Evolutionary conservation across 306 rosid species (phyloP).

Genomic region (Nissolia schottii): DNA sequence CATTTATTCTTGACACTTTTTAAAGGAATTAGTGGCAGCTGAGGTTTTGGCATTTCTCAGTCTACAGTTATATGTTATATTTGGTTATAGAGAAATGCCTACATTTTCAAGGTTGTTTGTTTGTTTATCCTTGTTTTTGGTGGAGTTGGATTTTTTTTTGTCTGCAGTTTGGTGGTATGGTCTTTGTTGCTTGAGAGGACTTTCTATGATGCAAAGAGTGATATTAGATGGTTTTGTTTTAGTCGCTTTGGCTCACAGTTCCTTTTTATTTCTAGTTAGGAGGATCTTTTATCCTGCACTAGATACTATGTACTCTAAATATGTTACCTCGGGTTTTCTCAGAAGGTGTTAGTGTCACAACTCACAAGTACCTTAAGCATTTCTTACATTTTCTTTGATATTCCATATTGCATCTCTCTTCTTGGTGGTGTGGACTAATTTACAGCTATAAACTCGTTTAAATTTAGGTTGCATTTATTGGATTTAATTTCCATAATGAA

Average conservation of each 20-base stretch:
- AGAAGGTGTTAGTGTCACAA: background rate
- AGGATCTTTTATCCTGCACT: background rate
- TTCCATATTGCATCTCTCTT: conserved; percentile 5
- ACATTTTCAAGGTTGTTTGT: background rate
- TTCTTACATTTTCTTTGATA: background rate
- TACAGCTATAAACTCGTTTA: background rate
- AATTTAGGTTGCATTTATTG: background rate
- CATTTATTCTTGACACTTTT: background rate
- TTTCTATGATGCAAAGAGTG: background rate
- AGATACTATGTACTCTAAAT: background rate
- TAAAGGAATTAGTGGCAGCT: background rate
- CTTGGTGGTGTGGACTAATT: background rate
- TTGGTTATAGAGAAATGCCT: background rate
- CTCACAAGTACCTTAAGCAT: background rate
- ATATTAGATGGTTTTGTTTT: background rate
- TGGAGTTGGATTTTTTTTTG: background rate
- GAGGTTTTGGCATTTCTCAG: background rate
- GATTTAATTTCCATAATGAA: background rate
- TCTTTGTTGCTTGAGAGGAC: background rate
- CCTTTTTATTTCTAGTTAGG: background rate
- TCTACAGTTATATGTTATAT: background rate
- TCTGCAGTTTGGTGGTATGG: background rate
- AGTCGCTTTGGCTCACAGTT: background rate
- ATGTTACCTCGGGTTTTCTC: background rate
- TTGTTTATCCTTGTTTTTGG: background rate